A percentile compares a stretch with the other conserved stretches of the same genome.
Conservation (phyloP, 495 filamentous ascomycete genomes). For the Physcia stellaris region DNA sequence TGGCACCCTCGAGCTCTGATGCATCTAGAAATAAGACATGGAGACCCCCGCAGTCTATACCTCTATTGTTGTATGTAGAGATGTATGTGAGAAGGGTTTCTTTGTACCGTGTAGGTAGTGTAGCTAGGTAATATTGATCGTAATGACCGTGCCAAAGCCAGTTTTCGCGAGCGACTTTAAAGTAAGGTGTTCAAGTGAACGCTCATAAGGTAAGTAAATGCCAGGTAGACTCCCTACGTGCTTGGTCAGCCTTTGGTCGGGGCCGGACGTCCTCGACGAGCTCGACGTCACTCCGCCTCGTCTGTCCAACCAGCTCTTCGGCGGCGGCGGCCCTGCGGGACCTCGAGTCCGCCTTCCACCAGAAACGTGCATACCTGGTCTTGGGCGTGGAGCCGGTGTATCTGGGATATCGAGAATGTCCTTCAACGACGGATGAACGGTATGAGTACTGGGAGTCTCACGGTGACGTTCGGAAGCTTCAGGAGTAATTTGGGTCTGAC, state of each 20-base stretch:
- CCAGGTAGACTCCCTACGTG: conserved; percentile 28
- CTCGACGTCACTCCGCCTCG: conserved; percentile 14
- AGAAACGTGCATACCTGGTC: conserved; percentile 31
- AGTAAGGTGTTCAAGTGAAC: conserved; percentile 41
- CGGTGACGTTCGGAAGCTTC: conserved; percentile 9
- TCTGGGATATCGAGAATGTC: conserved; percentile 59
- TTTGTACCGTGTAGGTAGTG: conserved; percentile 49
- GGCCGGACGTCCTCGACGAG: conserved; percentile 1
- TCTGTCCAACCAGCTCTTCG: conserved; percentile 50
- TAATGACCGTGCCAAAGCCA: conserved; percentile 58
- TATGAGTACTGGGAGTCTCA: conserved; percentile 20
- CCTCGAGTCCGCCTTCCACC: conserved; percentile 31
- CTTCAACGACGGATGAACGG: conserved; percentile 40
- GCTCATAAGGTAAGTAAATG: conserved; percentile 24
- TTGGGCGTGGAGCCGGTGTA: conserved; percentile 50
- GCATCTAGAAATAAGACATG: conserved; percentile 18
- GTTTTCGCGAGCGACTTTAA: conserved; percentile 49
- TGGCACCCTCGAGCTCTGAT: conserved; percentile 14
- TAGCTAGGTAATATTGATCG: conserved; percentile 50
- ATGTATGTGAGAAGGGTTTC: conserved; percentile 49
- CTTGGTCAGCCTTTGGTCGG: background rate
- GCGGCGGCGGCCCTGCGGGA: conserved; percentile 55
- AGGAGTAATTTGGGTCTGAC: conserved; percentile 24
- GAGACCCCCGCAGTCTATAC: conserved; percentile 9
- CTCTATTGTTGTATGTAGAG: conserved; percentile 27